Evolutionary conservation across 441 rosid genomes (phyloP), one percentile per base, ranked within the genome.

Genomic region (Breynia disticha): DNA sequence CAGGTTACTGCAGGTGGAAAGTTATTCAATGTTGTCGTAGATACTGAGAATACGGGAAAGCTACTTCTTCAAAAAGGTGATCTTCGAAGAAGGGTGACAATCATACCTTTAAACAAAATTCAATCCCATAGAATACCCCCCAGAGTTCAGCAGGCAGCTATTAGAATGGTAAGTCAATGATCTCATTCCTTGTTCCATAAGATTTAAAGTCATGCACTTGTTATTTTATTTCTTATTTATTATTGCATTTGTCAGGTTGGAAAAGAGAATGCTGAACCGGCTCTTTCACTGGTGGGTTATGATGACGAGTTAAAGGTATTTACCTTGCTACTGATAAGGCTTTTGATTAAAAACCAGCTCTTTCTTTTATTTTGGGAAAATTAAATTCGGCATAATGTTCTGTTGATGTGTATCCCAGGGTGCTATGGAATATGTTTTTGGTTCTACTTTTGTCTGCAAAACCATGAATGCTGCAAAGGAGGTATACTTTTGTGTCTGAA

Each of bases 1-100:
- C 71, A 89, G 99, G 99, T 90, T 19, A 81, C 93, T 64, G 99
- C 96, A 48, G 99, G 99, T 58, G 96, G 96, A 39, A 93, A 85
- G 78, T 67, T 93, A 66, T 89, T 62, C 70, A 80, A 89, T 80
- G 93, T 89, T 63, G 91, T 89, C 61, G 95, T 93, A 48, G 97
- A 93, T 79, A 71, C 87, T 17, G 97, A 93, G 76, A 82, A 72
- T 66, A 93, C 96, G 15, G 97, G 96, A 54, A 93, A 93, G 55
- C 93, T 81, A 68, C 86, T 93, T 57, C 91, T 93, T 77, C 84
- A 89, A 73, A 83, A 89, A 57, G 97, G 99, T 54, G 85, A 83
- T 61, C 96, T 89, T 52, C 83, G 80, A 60, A 87, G 93, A 72
- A 80, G 97, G 62, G 93, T 86, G 45, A 93, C 99, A 63, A 86